Evolutionary conservation across 768 basidiomycete genomes (phyloP), one percentile per base, ranked within the genome.

Genomic region (Kwoniella botswanensis): DNA sequence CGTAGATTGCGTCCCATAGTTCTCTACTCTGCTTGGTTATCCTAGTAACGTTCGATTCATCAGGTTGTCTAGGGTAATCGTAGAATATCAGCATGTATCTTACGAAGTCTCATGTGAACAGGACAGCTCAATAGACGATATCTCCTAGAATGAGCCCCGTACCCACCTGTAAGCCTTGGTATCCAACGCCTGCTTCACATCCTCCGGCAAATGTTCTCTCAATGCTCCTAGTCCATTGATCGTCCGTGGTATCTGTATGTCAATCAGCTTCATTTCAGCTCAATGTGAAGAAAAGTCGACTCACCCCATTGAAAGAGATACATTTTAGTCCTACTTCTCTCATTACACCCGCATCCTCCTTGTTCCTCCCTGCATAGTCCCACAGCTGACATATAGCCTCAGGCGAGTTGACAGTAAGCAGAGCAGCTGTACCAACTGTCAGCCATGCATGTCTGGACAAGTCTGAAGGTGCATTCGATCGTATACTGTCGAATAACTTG

Each of bases 281-380:
- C 46, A 15, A 35, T 35, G 35, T 71, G 62, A 13, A 22, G 29
- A 21, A 10, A 7, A 6, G 17, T 50, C 70, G 5, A 66, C 74
- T 62, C 67, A 76, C 74, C 9, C 74, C 75, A 35, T 71, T 74
- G 80, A 96, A 94, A 77, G 94, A 91, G 79, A 89, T 88, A 80
- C 92, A 93, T 86, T 96, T 96, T 82, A 96, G 80, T 41, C 92
- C 92, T 41, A 92, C 88, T 85, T 96, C 94, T 56, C 94, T 88
- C 89, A 96, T 94, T 74, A 93, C 82, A 74, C 60, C 73, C 2
- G 67, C 70, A 68, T 66, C 75, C 24, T 50, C 35, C 18, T 18
- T 65, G 26, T 64, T 53, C 26, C 29, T 24, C 52, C 74, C 89
- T 61, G 88, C 88, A 84, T 92, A 94, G 56, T 88, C 90, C 82